Conservation (phyloP, 2,329 filamentous ascomycete genomes). For the Blastomyces percursus region DNA sequence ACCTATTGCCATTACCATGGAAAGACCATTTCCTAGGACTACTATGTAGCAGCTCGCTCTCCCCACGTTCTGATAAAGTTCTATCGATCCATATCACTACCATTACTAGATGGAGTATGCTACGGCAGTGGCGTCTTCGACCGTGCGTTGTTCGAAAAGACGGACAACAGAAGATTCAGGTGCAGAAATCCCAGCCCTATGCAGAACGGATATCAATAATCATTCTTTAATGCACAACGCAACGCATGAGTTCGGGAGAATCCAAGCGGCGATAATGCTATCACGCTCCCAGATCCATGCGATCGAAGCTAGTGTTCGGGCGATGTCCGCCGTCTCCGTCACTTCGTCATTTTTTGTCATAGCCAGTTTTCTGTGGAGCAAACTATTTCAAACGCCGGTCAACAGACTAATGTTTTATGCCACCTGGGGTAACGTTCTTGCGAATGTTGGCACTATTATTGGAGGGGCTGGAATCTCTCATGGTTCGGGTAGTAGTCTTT, state of each 20-base stretch:
- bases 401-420: slow-evolving; percentile 78
- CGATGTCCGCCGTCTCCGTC: slow-evolving; percentile 17
- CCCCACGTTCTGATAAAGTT: background rate
- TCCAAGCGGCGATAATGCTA: background rate
- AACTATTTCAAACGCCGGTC: slow-evolving; percentile 38
- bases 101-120: background rate
- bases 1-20: background rate
- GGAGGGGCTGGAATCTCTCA: slow-evolving; percentile 48
- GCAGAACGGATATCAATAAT: background rate
- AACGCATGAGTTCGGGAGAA: background rate
- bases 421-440: slow-evolving; percentile 67
- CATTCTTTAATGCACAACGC: background rate
- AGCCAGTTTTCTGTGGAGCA: slow-evolving; percentile 13
- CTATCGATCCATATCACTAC: background rate
- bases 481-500: slow-evolving; percentile 46
- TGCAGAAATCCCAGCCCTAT: background rate
- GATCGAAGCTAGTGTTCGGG: slow-evolving; percentile 14
- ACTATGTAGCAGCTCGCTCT: background rate
- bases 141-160: background rate
- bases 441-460: slow-evolving; percentile 66
- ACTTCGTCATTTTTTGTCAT: slow-evolving; percentile 16
- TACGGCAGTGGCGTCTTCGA: background rate
- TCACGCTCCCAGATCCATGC: background rate
- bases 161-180: background rate
- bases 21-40: background rate